Conservation (phyloP, 1,284 basidiomycete species). For the Cryptococcus sp. region DNA sequence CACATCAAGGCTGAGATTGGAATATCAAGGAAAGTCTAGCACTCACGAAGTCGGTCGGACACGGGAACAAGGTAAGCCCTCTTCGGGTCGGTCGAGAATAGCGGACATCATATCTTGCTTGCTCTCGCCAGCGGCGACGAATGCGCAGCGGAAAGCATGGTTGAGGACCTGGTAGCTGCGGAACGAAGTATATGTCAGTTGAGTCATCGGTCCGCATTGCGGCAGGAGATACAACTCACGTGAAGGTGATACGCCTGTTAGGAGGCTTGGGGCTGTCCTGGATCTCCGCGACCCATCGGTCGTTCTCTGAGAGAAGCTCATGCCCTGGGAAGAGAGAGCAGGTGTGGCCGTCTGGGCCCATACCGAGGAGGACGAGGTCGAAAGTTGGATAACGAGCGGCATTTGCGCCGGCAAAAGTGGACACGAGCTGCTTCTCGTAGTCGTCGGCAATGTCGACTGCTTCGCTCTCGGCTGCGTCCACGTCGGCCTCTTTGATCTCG, state of each 20-base stretch:
- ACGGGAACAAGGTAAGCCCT: constrained; percentile 76
- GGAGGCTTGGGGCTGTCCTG: constrained; percentile 94
- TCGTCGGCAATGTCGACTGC: constrained; percentile 86
- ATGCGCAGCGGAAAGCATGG: constrained; percentile 82
- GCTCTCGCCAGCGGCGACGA: constrained; percentile 79
- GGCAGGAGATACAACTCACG: constrained; percentile 30
- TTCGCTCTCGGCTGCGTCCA: constrained; percentile 54
- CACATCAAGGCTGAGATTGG: neutral
- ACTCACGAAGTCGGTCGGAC: constrained; percentile 68
- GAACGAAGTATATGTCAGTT: neutral
- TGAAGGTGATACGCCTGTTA: constrained; percentile 74
- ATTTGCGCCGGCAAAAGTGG: constrained; percentile 84
- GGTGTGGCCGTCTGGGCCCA: constrained; percentile 95
- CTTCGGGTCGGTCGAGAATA: constrained; percentile 79
- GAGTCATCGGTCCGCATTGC: neutral
- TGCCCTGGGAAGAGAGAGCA: constrained; percentile 94
- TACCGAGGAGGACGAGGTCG: constrained; percentile 89
- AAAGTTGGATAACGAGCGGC: constrained; percentile 91
- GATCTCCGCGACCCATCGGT: constrained; percentile 92
- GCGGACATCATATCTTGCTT: constrained; percentile 77
- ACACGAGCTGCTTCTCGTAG: constrained; percentile 91
- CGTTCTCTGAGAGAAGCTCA: constrained; percentile 76
- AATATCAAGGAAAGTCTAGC: neutral
- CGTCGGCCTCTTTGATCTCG: constrained; percentile 52
- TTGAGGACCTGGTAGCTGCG: constrained; percentile 78